Conservation (phyloP, 352 stramenopile species). For the Blastocystis hominis region DNA sequence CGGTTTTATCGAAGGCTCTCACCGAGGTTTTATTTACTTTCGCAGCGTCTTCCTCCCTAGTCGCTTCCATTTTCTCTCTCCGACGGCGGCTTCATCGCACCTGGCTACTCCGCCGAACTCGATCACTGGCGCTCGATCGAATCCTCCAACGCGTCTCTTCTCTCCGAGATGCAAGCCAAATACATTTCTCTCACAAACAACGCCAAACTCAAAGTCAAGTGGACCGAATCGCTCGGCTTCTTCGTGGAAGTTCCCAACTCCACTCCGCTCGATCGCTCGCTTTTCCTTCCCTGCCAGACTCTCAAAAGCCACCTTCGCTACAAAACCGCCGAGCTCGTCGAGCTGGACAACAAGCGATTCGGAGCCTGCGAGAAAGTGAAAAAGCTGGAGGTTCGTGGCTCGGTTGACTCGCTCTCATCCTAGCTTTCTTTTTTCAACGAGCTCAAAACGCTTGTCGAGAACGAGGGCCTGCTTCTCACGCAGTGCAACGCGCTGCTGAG, state of each 20-base stretch:
- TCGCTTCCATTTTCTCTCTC: conserved; percentile 13
- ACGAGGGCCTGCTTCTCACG: neutral
- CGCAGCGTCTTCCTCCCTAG: neutral
- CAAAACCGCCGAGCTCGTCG: conserved; percentile 25
- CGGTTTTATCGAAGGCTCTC: neutral
- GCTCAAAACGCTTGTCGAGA: neutral
- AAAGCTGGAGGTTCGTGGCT: neutral
- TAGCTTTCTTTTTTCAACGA: neutral
- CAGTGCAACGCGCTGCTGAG: neutral
- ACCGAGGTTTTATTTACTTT: neutral
- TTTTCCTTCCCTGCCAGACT: conserved; percentile 18
- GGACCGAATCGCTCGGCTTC: neutral
- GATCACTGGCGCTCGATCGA: neutral
- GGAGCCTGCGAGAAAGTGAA: neutral
- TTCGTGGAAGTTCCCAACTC: conserved; percentile 18
- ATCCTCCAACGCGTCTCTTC: neutral
- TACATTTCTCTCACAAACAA: neutral
- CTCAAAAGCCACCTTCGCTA: conserved; percentile 50
- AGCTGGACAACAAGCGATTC: neutral
- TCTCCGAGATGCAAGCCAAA: neutral
- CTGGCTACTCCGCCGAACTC: conserved; percentile 4
- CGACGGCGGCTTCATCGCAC: conserved; percentile 10
- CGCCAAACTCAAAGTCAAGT: neutral
- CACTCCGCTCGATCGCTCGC: neutral
- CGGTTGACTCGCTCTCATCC: too few species aligned